These are phyloP conservation scores for Cydonia oblonga DNA, from an alignment of 331 rosid genomes.

Conservation along the genomic window DNA sequence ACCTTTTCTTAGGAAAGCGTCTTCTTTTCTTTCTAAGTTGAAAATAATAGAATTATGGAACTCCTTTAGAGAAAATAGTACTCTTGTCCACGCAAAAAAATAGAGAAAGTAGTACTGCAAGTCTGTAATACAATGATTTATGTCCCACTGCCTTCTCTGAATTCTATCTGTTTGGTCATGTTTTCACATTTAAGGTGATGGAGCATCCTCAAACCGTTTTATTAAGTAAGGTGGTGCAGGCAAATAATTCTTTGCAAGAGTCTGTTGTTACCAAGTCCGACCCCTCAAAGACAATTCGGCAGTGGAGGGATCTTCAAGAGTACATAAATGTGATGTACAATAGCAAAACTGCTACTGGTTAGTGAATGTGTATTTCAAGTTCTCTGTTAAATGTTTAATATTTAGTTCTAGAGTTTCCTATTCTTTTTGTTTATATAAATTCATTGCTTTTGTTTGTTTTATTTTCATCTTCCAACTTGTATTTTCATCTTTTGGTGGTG, in stretches of 20 bases:
- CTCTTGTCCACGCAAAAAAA: no score
- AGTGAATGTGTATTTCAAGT: conserved; percentile 9
- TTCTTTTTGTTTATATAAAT: no score
- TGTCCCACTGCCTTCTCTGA: not conserved
- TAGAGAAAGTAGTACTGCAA: not conserved
- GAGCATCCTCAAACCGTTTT: conserved; percentile 86
- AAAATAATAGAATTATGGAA: not conserved
- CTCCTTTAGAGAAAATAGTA: not conserved
- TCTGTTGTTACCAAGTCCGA: conserved; percentile 42
- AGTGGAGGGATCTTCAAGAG: conserved; percentile 86
- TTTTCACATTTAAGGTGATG: conserved; percentile 39
- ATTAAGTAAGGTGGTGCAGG: conserved; percentile 56
- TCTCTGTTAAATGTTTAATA: not conserved
- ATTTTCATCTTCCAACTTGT: not conserved
- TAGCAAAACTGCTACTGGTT: conserved; percentile 59
- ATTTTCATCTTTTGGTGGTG: not conserved
- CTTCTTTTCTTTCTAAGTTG: not conserved
- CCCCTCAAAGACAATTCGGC: conserved; percentile 21
- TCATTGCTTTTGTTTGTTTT: not conserved
- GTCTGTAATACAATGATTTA: not conserved
- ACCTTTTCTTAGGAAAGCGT: not conserved
- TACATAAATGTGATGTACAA: conserved; percentile 61
- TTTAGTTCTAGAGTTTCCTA: not conserved
- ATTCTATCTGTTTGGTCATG: not conserved
- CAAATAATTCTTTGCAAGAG: conserved; percentile 52